Evolutionary conservation across 176 grass and related monocot species (phyloP).

Genomic region (Tillandsia fasciculata): DNA sequence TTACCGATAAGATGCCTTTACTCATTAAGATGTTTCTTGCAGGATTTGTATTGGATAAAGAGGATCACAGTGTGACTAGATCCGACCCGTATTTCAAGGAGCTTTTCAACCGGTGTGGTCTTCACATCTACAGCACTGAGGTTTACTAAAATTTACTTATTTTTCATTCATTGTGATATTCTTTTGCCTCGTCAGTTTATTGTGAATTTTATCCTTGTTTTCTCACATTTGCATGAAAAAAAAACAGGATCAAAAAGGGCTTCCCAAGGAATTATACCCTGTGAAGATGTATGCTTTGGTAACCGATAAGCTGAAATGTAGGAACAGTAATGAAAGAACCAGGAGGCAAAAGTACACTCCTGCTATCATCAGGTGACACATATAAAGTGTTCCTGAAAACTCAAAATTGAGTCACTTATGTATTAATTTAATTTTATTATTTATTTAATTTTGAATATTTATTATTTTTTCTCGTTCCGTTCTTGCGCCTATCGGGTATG

Average conservation of each 20-base stretch:
- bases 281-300: slow-evolving; percentile 98
- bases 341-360: slow-evolving; percentile 44
- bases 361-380: slow-evolving; percentile 33
- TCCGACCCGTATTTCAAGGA: slow-evolving; percentile 90
- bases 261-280: slow-evolving; percentile 75
- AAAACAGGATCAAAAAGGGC: slow-evolving; percentile 70
- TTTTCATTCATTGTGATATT: neutral
- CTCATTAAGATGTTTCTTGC: slow-evolving; percentile 9
- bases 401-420: too few relatives aligned
- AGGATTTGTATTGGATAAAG: slow-evolving; percentile 99
- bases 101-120: slow-evolving; percentile 75
- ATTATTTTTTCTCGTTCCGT: too few relatives aligned
- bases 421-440: too few relatives aligned
- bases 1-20: neutral
- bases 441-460: too few relatives aligned
- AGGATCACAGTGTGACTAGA: slow-evolving; percentile 88
- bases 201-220: neutral
- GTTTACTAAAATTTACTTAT: slow-evolving; percentile 26
- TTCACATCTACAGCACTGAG: slow-evolving; percentile 59
- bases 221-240: slow-evolving; percentile 19
- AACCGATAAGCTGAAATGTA: slow-evolving; percentile 41
- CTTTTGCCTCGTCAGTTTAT: too few relatives aligned
- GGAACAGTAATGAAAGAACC: slow-evolving; percentile 37
- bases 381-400: too few relatives aligned
- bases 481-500: too few relatives aligned